Percentiles rank a stretch among this genome's conserved stretches.
These are phyloP conservation scores for Otatea glauca DNA, from an alignment of 176 grass and related monocot genomes.

Conservation along the genomic window DNA sequence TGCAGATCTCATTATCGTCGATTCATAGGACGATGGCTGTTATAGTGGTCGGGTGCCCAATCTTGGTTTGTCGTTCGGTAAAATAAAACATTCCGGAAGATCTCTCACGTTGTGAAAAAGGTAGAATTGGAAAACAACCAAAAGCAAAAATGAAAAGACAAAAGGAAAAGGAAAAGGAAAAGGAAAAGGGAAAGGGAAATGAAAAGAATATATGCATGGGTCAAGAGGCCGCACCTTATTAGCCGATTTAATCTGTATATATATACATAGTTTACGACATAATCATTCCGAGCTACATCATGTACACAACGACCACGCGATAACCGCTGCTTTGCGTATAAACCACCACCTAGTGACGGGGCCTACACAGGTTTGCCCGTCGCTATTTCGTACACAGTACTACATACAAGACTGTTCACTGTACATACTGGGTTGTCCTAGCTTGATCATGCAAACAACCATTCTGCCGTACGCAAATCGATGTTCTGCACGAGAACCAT, in stretches of 20 bases:
- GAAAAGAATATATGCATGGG: background rate
- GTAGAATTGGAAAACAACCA: conserved; percentile 1
- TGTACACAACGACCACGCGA: conserved; percentile 13
- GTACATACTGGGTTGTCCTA: too few relatives aligned
- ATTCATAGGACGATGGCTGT: background rate
- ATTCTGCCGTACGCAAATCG: background rate
- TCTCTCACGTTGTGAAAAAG: background rate
- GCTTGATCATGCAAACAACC: background rate
- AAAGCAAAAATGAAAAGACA: background rate
- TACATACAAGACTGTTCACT: too few relatives aligned
- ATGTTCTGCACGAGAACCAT: too few relatives aligned
- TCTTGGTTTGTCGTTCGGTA: background rate
- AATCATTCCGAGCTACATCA: conserved; percentile 13
- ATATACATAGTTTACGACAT: background rate
- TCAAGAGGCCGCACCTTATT: background rate
- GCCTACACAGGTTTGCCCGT: background rate
- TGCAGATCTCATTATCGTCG: background rate
- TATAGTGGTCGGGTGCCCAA: background rate
- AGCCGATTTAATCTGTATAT: background rate
- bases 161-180: too few relatives aligned
- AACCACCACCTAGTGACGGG: background rate
- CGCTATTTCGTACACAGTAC: too few relatives aligned
- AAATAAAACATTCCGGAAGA: conserved; percentile 10
- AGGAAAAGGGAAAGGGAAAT: background rate
- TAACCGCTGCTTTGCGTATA: background rate